These are phyloP conservation scores for Francoa sonchifolia DNA, from an alignment of 441 rosid species.

Conservation along the genomic window DNA sequence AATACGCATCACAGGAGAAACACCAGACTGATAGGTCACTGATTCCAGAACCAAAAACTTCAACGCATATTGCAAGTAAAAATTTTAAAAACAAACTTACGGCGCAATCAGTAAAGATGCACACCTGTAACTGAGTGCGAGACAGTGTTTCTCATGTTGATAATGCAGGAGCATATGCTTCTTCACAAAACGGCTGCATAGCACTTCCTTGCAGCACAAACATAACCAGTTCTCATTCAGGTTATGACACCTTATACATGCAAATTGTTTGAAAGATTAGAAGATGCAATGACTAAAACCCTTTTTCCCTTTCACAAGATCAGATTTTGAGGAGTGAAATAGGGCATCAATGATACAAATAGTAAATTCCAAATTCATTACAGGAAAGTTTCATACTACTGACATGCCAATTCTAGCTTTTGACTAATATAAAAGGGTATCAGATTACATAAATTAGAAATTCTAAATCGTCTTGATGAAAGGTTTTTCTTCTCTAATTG, in stretches of 20 bases:
- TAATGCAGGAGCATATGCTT: conserved; percentile 74
- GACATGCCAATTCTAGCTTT: too few relatives aligned
- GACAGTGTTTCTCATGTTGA: conserved; percentile 38
- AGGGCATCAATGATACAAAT: too few relatives aligned
- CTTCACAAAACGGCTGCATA: conserved; percentile 84
- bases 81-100: background rate
- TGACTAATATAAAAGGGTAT: too few relatives aligned
- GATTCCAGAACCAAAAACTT: too few relatives aligned
- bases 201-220: conserved; percentile 67
- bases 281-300: background rate
- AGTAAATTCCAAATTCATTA: too few relatives aligned
- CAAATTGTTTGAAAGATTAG: conserved; percentile 1
- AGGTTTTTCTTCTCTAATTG: too few relatives aligned
- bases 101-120: background rate
- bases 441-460: too few relatives aligned
- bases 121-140: conserved; percentile 84
- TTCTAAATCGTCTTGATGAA: too few relatives aligned
- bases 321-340: too few relatives aligned
- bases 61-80: too few relatives aligned
- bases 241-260: conserved; percentile 47
- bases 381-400: too few relatives aligned
- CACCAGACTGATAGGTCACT: conserved; percentile 92
- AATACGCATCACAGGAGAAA: conserved; percentile 66
- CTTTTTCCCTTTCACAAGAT: too few relatives aligned
- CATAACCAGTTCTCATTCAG: conserved; percentile 85